A percentile compares a stretch with the other conserved stretches of the same genome.
These are phyloP conservation scores for Babesia divergens DNA, from an alignment of 169 alveolate genomes.

Conservation along the genomic window DNA sequence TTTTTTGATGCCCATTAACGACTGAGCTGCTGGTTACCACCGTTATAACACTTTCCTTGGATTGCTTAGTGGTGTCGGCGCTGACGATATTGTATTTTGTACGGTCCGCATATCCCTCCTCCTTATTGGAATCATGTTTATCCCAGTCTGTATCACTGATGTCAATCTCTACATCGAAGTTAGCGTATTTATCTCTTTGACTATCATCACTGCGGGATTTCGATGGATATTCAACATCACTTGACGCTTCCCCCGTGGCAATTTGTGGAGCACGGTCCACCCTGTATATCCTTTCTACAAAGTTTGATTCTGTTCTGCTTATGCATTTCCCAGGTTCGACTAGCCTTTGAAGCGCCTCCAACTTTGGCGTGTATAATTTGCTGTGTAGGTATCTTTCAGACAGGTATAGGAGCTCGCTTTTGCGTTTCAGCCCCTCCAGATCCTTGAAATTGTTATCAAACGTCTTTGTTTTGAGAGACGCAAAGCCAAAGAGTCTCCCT, in stretches of 20 bases:
- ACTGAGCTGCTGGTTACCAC: slow-evolving; percentile 16
- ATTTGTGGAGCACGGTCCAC: neutral
- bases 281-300: neutral
- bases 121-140: neutral
- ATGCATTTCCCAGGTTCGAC: slow-evolving; percentile 53
- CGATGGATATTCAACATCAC: no score
- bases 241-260: no score
- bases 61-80: neutral
- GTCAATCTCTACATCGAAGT: no score
- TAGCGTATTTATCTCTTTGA: no score
- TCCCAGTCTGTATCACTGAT: no score
- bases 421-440: slow-evolving; percentile 43
- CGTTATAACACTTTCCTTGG: slow-evolving; percentile 12
- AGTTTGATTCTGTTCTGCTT: neutral
- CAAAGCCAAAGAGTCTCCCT: slow-evolving; percentile 28
- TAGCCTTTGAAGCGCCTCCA: slow-evolving; percentile 56
- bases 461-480: slow-evolving; percentile 49
- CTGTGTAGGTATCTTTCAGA: slow-evolving; percentile 51
- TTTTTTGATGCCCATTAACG: slow-evolving; percentile 34
- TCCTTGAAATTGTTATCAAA: slow-evolving; percentile 60
- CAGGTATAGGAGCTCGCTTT: slow-evolving; percentile 36
- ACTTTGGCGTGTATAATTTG: slow-evolving; percentile 47
- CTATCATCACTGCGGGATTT: no score
- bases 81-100: no score
- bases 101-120: no score